Evolutionary conservation across 805 yeast species (phyloP), one percentile per base, ranked within the genome.

Genomic region (Candida pini): DNA sequence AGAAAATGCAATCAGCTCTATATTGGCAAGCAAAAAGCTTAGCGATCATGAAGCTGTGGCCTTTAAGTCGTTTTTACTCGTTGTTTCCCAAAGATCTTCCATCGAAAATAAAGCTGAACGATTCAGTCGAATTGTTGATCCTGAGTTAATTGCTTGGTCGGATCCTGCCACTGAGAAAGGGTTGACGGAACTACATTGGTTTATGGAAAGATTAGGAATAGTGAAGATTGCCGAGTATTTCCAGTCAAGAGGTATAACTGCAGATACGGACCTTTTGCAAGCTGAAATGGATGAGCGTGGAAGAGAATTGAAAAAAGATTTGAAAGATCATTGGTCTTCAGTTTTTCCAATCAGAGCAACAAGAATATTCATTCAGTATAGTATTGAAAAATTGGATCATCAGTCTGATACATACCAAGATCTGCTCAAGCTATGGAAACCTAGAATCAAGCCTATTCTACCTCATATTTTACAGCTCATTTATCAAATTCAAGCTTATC

Each of bases 281-380:
- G 82, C 94, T 0, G 71, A 76, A 34, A 90, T 92, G 84, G 98
- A 94, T 62, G 96, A 86, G 16, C 79, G 75, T 34, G 99, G 98
- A 5, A 71, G 78, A 40, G 63, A 58, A 28, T 66, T 94, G 43
- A 89, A 87, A 49, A 76, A 76, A 14, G 86, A 78, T 36, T 66
- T 94, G 30, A 86, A 87, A 45, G 86, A 82, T 47, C 89, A 84
- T 52, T 92, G 98, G 97, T 81, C 90, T 18, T 81, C 89, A 0
- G 73, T 90, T 14, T 94, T 94, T 61, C 98, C 98, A 0, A 88
- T 90, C 21, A 74, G 98, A 45, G 95, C 97, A 2, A 90, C 97
- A 0, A 73, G 99, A 51, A 83, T 92, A 45, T 86, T 89, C 54
- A 80, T 94, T 38, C 97, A 94, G 58, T 94, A 92, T 58, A 85